These are phyloP conservation scores for Histomonas meleagridis DNA, from an alignment of 208 protist species.

Conservation along the genomic window DNA sequence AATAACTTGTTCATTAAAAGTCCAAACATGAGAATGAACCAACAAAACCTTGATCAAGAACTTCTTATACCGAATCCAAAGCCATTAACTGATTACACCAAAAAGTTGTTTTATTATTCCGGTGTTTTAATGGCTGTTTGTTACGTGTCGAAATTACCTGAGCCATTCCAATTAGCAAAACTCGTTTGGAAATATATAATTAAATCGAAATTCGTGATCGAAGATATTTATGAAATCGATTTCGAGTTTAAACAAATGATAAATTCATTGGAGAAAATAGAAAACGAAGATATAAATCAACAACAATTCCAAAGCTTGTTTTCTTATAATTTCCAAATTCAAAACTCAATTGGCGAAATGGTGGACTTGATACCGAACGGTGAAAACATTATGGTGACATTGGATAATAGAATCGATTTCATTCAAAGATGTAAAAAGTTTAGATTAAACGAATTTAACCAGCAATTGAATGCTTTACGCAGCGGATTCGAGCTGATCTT, in stretches of 20 bases:
- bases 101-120: background rate
- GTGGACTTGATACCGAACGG: background rate
- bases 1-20: background rate
- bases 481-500: background rate
- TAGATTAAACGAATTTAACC: background rate
- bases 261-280: background rate
- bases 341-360: background rate
- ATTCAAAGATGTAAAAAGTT: background rate
- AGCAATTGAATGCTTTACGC: background rate
- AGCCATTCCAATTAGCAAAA: background rate
- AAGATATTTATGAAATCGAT: slow-evolving; percentile 19
- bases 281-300: background rate
- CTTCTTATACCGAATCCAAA: background rate
- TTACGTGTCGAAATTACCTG: background rate
- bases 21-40: background rate
- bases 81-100: background rate
- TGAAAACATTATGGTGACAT: background rate
- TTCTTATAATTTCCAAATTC: background rate
- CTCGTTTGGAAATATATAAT: background rate
- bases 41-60: background rate
- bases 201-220: background rate
- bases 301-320: background rate
- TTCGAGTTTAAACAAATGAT: background rate
- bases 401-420: background rate
- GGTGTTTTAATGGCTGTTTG: background rate